These are phyloP conservation scores for Pyrenopolyporus hunteri DNA, from an alignment of 495 filamentous ascomycete genomes.

Conservation along the genomic window DNA sequence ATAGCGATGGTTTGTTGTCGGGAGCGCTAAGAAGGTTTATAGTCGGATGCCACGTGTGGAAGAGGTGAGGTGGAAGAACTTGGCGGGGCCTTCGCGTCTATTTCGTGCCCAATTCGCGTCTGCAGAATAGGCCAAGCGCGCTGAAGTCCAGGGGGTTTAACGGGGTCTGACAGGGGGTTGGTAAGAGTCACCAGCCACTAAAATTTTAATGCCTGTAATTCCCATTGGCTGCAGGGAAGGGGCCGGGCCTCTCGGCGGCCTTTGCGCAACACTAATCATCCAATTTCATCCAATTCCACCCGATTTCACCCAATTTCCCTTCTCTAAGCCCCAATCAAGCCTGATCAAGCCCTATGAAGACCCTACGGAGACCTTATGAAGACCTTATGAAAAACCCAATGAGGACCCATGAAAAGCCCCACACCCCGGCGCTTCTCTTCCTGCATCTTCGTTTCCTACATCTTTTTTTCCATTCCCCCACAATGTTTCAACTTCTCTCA, in stretches of 20 bases:
- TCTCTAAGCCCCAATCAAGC: neutral
- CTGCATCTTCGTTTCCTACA: too few species aligned
- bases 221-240: constrained; percentile 28
- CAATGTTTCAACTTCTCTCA: constrained; percentile 36
- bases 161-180: neutral
- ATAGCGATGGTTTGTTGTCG: constrained; percentile 13
- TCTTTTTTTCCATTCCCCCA: constrained; percentile 16
- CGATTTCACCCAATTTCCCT: constrained; percentile 15
- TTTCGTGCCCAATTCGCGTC: constrained; percentile 43
- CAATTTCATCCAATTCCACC: neutral
- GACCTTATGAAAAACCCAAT: too few species aligned
- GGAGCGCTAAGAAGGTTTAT: constrained; percentile 35
- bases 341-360: too few species aligned
- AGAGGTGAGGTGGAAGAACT: constrained; percentile 11
- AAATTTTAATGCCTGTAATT: constrained; percentile 17
- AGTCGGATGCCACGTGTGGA: constrained; percentile 14
- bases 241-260: constrained; percentile 8
- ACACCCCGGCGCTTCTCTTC: constrained; percentile 28
- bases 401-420: constrained; percentile 7
- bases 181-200: constrained; percentile 35
- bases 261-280: too few species aligned
- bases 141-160: constrained; percentile 8
- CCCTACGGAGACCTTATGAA: too few species aligned
- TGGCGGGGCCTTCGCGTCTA: constrained; percentile 38
- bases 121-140: constrained; percentile 36